Evolutionary conservation across 495 filamentous ascomycete genomes (phyloP).

Genomic region (Penicillium cosmopolitanum): DNA sequence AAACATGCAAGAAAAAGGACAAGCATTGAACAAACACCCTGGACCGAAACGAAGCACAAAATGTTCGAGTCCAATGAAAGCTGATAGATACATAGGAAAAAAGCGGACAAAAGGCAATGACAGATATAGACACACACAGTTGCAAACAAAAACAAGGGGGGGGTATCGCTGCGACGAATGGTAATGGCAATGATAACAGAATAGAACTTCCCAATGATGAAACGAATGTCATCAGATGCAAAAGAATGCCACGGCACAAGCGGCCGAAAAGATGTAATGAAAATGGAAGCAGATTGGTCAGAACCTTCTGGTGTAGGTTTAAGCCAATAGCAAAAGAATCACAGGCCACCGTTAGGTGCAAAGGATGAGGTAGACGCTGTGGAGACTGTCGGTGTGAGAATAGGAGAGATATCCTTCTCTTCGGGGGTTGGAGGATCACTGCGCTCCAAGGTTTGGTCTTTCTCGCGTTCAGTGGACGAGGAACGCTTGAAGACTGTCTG

Average conservation of each 20-base stretch:
- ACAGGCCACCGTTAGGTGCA: conserved; percentile 17
- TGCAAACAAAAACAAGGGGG: conserved; percentile 11
- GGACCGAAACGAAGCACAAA: background rate
- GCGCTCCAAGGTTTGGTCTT: conserved; percentile 35
- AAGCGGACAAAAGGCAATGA: conserved; percentile 3
- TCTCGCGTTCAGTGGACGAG: conserved; percentile 50
- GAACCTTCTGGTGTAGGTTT: background rate
- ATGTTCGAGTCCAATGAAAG: background rate
- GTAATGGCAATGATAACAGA: conserved; percentile 27
- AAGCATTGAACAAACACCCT: conserved; percentile 2
- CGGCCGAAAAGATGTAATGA: background rate
- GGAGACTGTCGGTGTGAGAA: conserved; percentile 45
- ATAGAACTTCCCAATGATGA: conserved; percentile 19
- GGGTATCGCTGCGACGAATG: conserved; percentile 35
- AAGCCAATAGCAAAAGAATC: background rate
- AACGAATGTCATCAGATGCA: conserved; percentile 28
- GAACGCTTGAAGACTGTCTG: conserved; percentile 57
- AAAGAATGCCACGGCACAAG: conserved; percentile 9
- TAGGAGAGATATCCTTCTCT: conserved; percentile 42
- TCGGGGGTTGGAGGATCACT: conserved; percentile 39
- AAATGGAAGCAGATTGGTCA: background rate
- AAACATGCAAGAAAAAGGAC: background rate
- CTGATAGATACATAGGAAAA: conserved; percentile 6
- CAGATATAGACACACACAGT: conserved; percentile 18
- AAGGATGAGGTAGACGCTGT: conserved; percentile 45